Conservation (phyloP, 148 eudicot genomes). For the Chenopodium quinoa region DNA sequence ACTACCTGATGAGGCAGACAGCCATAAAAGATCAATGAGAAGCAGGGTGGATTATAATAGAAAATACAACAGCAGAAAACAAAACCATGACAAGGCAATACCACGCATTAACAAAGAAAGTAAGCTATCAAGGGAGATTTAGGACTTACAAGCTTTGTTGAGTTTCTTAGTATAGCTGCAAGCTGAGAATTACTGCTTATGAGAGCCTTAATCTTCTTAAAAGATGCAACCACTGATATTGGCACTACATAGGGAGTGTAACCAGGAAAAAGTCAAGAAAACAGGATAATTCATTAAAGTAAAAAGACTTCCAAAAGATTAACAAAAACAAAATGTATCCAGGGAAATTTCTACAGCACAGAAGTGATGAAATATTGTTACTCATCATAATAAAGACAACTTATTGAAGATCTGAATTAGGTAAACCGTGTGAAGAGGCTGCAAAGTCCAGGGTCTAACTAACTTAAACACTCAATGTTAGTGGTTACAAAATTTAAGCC, state of each 20-base stretch:
- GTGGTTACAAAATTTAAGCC: background rate
- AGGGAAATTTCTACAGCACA: background rate
- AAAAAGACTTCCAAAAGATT: background rate
- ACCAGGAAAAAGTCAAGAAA: constrained; percentile 16
- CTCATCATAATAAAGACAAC: background rate
- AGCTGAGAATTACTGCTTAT: constrained; percentile 72
- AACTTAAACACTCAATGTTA: background rate
- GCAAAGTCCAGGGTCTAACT: background rate
- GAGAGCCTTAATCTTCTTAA: constrained; percentile 89
- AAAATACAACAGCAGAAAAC: background rate
- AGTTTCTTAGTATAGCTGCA: constrained; percentile 69
- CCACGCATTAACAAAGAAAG: background rate
- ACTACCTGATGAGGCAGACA: constrained; percentile 53
- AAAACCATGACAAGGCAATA: background rate
- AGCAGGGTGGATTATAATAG: constrained; percentile 3
- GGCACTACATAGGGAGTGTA: constrained; percentile 54
- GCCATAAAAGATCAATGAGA: constrained; percentile 8
- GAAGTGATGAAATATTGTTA: background rate
- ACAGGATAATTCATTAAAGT: background rate
- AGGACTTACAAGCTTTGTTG: constrained; percentile 75
- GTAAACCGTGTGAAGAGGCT: background rate
- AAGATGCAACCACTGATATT: constrained; percentile 78
- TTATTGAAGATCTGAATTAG: background rate
- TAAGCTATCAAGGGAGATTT: background rate
- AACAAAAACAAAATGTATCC: background rate